Percentiles rank a stretch among this genome's conserved stretches.
Conservation (phyloP, 352 stramenopile species). For the Phytophthora litchii region DNA sequence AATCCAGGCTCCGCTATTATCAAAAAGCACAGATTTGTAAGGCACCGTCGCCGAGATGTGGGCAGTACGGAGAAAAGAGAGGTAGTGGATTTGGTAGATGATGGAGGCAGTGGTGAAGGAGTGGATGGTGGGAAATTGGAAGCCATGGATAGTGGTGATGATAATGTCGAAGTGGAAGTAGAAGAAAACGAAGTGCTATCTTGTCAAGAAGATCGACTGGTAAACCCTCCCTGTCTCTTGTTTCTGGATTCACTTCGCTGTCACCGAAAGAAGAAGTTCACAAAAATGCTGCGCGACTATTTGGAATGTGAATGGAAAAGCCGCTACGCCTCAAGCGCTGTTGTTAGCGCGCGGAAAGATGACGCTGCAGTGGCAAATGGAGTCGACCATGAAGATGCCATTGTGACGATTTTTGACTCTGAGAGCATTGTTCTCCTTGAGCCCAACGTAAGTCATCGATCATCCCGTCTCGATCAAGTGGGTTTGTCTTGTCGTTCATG, state of each 20-base stretch:
- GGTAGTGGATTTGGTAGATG: conserved; percentile 47
- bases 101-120: conserved; percentile 1
- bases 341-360: conserved; percentile 1
- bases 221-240: conserved; percentile 82
- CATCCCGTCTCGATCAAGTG: no score
- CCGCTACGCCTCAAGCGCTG: conserved; percentile 31
- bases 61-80: conserved; percentile 13
- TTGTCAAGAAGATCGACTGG: conserved; percentile 39
- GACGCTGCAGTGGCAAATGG: neutral
- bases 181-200: conserved; percentile 59
- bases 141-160: neutral
- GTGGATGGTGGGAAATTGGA: neutral
- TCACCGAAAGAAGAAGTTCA: conserved; percentile 91
- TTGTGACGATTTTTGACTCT: conserved; percentile 52
- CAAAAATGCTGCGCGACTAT: conserved; percentile 84
- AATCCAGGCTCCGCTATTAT: conserved; percentile 80
- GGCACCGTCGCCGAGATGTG: conserved; percentile 1
- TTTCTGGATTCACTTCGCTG: conserved; percentile 96
- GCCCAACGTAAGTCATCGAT: conserved; percentile 70
- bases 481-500: no score
- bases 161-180: conserved; percentile 29
- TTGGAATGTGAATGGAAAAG: conserved; percentile 82
- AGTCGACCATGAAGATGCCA: conserved; percentile 21
- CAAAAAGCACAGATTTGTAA: conserved; percentile 45
- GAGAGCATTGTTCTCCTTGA: conserved; percentile 66